Evolutionary conservation across 176 grass and related monocot species (phyloP), one percentile per base, ranked within the genome.

Genomic region (Oropetium thomaeum): DNA sequence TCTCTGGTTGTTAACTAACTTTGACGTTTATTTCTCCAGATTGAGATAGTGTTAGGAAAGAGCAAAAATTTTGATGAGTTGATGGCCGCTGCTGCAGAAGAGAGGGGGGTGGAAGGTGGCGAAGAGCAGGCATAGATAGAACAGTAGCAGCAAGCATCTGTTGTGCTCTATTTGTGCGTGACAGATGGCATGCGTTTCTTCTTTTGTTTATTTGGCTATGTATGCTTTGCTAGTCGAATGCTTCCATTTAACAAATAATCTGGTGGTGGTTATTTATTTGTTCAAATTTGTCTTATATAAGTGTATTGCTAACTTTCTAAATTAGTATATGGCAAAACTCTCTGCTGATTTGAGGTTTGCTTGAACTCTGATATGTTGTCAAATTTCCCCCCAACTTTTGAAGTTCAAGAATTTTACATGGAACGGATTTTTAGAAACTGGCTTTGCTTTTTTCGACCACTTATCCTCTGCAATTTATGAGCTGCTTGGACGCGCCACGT

Each of bases 21-120:
- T 62, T 1, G 14, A 13, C 0, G 25, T 49, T 0, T 3, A 7
- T 30, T 78, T 31, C 26, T 25, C 8, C 79, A 99, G 96, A 99
- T 99, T 23, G 96, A 99, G 82, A 99, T 92, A 60, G 61, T 81
- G 17, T 19, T 99, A 34, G 91, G 84, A 4, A 99, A 99, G 79
- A 95, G 89, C 0, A 87, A 94, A 1, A 90, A 90, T n/a, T 99
- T 99, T 30, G 89, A 99, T 22, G 91, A 95, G 78, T 23, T 99
- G 79, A 99, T 99, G 91, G 96, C 86, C 4, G 76, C 79, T 19
- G 85, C 86, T 16, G 76, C 89, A 2, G 84, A 89, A 82, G 89
- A 94, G 37, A 80, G 81, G 35, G 89, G 85, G 37, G 86, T 51
- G 29, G 84, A 17, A 74, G 82, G 85, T 34, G 88, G 55, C 3